Evolutionary conservation across 129 eudicot genomes (phyloP), one percentile per base, ranked within the genome.

Genomic region (Helichrysum umbraculigerum): DNA sequence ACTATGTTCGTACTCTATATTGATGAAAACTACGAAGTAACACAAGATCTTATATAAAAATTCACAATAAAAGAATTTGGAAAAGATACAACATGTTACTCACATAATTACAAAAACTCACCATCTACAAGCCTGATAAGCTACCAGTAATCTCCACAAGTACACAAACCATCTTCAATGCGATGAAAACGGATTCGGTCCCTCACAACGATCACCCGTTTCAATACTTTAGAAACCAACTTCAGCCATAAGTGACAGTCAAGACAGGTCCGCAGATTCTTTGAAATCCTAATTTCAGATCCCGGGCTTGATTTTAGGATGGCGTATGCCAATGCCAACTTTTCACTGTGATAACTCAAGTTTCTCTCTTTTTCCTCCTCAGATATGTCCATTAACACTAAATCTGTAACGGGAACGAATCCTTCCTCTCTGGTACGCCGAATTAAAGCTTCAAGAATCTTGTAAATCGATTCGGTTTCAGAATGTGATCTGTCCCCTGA

Each of bases 321-420:
- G 20, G 86, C 91, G 61, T 75, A 90, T 2, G 90, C 89, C 78
- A 93, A 75, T 21, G 97, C 97, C 78, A 93, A 66, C 73, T 87
- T 93, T 71, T 93, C 97, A 74, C 98, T 93, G 52, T 93, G 97
- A 73, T 84, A 85, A 78, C 50, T 87, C 79, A 93, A 67, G 80
- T 90, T 93, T 61, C 79, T 89, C 80, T 90, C 97, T 76, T 90
- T 93, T 85, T 93, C 97, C 79, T 93, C 97, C 47, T 90, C 96
- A 6, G 97, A 81, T 54, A 93, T 81, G 82, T 93, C 96, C 98
- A 90, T 90, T 68, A 93, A 82, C 66, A 93, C 98, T 77, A 90
- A 70, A 7, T 88, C 96, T 4, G 83, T 78, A 33, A 71, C 79
- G 32, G 86, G 70, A 25, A 76, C 65, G 41, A 79, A 84, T 1